Evolutionary conservation across 352 stramenopile species (phyloP).

Genomic region (Phytophthora constricta): DNA sequence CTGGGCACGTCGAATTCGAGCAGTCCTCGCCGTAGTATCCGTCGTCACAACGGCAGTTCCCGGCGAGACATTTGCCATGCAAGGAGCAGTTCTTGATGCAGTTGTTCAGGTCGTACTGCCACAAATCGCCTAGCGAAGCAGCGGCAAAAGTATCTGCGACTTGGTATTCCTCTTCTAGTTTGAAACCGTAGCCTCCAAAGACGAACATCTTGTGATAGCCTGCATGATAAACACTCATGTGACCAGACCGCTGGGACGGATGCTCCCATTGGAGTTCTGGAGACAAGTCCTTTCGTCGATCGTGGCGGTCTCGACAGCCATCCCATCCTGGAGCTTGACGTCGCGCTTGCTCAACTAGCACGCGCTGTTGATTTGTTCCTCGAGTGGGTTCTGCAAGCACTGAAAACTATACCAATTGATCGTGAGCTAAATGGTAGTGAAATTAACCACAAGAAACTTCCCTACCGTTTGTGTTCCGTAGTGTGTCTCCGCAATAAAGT

Average conservation of each 20-base stretch:
- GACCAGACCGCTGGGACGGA: slow-evolving; percentile 85
- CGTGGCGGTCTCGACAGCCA: slow-evolving; percentile 91
- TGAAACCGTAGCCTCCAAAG: slow-evolving; percentile 90
- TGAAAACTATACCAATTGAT: slow-evolving; percentile 54
- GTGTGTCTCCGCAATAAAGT: slow-evolving; percentile 72
- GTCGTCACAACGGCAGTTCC: slow-evolving; percentile 93
- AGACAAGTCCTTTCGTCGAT: slow-evolving; percentile 67
- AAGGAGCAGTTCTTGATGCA: slow-evolving; percentile 95
- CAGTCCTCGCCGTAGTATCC: slow-evolving; percentile 97
- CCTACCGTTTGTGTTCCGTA: slow-evolving; percentile 76
- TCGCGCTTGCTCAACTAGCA: slow-evolving; percentile 91
- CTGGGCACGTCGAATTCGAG: slow-evolving; percentile 94
- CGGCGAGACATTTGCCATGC: slow-evolving; percentile 92
- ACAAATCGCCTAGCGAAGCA: slow-evolving; percentile 86
- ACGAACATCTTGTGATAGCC: slow-evolving; percentile 81
- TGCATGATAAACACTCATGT: slow-evolving; percentile 86
- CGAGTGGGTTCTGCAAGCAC: slow-evolving; percentile 92
- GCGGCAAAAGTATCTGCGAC: slow-evolving; percentile 61
- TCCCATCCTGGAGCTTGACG: slow-evolving; percentile 95
- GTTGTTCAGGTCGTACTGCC: slow-evolving; percentile 90
- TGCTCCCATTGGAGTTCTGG: slow-evolving; percentile 82
- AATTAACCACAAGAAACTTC: not conserved
- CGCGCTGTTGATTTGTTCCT: slow-evolving; percentile 56
- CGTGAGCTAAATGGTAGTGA: not conserved
- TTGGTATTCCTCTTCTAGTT: slow-evolving; percentile 65